These are phyloP conservation scores for Rheum nobile DNA, from an alignment of 148 eudicot genomes.

Conservation along the genomic window DNA sequence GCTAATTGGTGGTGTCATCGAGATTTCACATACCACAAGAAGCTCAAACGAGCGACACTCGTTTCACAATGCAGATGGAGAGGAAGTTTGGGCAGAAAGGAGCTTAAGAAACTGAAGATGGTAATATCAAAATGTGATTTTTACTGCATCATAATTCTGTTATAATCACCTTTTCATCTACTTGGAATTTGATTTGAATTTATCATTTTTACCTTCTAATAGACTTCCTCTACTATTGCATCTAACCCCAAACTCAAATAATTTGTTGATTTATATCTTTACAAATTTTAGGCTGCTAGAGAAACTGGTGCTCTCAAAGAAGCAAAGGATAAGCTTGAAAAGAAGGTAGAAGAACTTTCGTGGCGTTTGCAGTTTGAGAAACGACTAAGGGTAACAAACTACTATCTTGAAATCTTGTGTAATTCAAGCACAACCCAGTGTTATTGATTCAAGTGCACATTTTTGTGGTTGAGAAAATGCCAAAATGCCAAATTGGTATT, in stretches of 20 bases:
- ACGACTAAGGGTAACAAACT: constrained; percentile 64
- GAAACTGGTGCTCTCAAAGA: constrained; percentile 81
- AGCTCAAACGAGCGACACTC: constrained; percentile 51
- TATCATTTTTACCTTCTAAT: neutral
- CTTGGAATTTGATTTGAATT: neutral
- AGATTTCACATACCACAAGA: constrained; percentile 46
- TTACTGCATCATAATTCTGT: no score
- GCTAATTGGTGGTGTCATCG: constrained; percentile 67
- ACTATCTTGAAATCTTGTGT: neutral
- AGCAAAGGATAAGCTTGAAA: constrained; percentile 86
- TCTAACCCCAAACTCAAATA: neutral
- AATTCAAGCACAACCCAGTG: neutral
- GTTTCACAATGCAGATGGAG: constrained; percentile 81
- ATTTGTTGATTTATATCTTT: neutral
- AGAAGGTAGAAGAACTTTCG: constrained; percentile 76
- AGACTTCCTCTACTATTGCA: neutral
- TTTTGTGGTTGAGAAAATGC: neutral
- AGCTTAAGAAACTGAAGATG: constrained; percentile 71
- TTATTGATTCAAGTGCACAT: neutral
- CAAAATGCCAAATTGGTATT: neutral
- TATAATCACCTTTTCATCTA: neutral
- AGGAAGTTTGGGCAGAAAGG: constrained; percentile 57
- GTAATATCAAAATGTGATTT: constrained; percentile 23
- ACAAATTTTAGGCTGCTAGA: constrained; percentile 45
- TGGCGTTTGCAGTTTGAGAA: constrained; percentile 73